These are phyloP conservation scores for Choanephora cucurbitarum DNA, from an alignment of 371 early-diverging fungal species.

Conservation along the genomic window DNA sequence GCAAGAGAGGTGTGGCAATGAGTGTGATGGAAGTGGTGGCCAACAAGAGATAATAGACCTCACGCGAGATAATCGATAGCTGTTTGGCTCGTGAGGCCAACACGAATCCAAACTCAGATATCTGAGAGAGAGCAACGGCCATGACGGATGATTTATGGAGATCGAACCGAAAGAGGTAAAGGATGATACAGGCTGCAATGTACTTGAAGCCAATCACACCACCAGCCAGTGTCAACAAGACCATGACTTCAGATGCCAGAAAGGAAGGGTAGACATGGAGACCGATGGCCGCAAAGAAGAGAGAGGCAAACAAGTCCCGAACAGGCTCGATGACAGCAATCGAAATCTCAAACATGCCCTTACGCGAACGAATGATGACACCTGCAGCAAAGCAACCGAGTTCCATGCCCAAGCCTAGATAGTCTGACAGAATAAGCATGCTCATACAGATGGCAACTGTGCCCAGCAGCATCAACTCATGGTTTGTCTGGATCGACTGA, in stretches of 20 bases:
- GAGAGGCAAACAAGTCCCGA: constrained; percentile 57
- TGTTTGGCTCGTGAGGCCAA: constrained; percentile 62
- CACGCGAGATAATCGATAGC: constrained; percentile 54
- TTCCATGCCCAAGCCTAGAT: constrained; percentile 59
- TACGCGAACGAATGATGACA: constrained; percentile 52
- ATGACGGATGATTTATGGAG: constrained; percentile 44
- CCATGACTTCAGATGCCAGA: constrained; percentile 52
- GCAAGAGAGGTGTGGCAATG: constrained; percentile 54
- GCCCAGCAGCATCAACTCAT: constrained; percentile 55
- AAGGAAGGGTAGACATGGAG: constrained; percentile 66
- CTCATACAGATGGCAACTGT: constrained; percentile 55
- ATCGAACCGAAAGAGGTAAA: constrained; percentile 43
- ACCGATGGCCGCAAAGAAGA: constrained; percentile 71
- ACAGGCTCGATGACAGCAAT: constrained; percentile 56
- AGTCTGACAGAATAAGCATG: constrained; percentile 44
- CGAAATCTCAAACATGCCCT: constrained; percentile 41
- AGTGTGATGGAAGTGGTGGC: constrained; percentile 58
- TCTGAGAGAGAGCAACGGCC: constrained; percentile 61
- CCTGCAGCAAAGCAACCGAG: constrained; percentile 68
- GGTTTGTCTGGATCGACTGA: constrained; percentile 27
- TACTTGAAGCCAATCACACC: constrained; percentile 58
- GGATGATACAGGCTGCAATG: constrained; percentile 37
- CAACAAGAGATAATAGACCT: constrained; percentile 60
- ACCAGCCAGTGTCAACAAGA: constrained; percentile 50
- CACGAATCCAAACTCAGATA: constrained; percentile 67